A percentile compares a stretch with the other conserved stretches of the same genome.
Conservation (phyloP, 2,329 filamentous ascomycete species). For the Myriosclerotinia duriaeana region DNA sequence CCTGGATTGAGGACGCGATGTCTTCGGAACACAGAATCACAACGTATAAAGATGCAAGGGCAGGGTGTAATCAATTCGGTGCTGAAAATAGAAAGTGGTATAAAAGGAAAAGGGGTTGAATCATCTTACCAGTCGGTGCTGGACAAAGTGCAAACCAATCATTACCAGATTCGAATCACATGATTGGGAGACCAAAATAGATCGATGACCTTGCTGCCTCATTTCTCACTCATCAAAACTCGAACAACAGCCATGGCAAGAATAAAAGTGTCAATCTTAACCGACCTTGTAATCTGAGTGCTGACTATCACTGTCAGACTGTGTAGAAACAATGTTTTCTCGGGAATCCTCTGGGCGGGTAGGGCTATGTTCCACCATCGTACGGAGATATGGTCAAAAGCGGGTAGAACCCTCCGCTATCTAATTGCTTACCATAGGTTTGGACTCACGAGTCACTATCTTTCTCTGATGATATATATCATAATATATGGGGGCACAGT, state of each 20-base stretch:
- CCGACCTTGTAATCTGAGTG: neutral
- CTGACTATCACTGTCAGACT: neutral
- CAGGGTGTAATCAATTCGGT: neutral
- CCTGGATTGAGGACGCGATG: neutral
- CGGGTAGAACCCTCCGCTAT: neutral
- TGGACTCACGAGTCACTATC: neutral
- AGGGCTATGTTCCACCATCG: slow-evolving; percentile 15
- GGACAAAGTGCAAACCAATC: too few relatives aligned
- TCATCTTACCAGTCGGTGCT: neutral
- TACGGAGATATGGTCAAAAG: neutral
- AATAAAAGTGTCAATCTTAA: neutral
- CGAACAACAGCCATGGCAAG: neutral
- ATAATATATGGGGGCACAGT: neutral
- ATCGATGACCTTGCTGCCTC: neutral
- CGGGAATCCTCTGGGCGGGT: neutral
- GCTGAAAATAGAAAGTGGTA: neutral
- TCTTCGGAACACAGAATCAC: too few relatives aligned
- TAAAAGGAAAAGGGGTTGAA: neutral
- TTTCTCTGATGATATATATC: neutral
- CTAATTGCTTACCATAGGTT: neutral
- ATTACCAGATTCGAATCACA: neutral
- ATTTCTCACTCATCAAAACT: neutral
- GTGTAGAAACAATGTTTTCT: neutral
- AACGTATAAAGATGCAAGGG: too few relatives aligned
- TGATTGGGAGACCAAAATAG: neutral